Percentiles rank a stretch among this genome's conserved stretches.
phyloP scores from a whole-genome alignment of 805 yeast species.

The Yamadazyma phyllophila region DNA sequence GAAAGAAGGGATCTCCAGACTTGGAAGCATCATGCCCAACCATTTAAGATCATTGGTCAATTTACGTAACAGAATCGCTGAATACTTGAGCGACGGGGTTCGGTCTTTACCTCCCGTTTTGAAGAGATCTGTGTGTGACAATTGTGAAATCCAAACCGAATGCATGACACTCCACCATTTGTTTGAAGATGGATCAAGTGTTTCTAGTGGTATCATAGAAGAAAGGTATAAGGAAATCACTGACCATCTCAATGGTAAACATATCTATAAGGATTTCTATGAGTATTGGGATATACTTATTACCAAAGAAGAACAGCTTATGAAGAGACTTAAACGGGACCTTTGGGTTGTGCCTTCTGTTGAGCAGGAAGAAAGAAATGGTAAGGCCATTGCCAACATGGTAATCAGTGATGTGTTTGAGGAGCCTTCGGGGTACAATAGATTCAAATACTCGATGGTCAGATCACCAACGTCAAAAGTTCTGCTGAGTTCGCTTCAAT shows the following conservation, averaged over 20 bases:
- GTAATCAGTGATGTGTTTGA: slow-evolving; percentile 24
- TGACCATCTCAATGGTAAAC: slow-evolving; percentile 41
- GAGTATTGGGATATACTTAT: slow-evolving; percentile 72
- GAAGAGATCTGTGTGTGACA: slow-evolving; percentile 54
- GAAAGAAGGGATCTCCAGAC: slow-evolving; percentile 51
- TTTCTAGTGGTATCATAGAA: slow-evolving; percentile 48
- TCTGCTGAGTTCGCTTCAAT: slow-evolving; percentile 19
- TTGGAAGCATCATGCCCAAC: slow-evolving; percentile 48
- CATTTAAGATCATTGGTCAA: slow-evolving; percentile 70
- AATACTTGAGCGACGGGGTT: slow-evolving; percentile 49
- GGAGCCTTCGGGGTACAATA: slow-evolving; percentile 14
- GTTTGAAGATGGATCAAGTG: slow-evolving; percentile 56
- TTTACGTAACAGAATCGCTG: slow-evolving; percentile 68
- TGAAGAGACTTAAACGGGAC: slow-evolving; percentile 52
- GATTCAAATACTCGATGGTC: slow-evolving; percentile 49
- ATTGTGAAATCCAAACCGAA: slow-evolving; percentile 52
- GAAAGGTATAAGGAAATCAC: slow-evolving; percentile 51
- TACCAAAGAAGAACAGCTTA: slow-evolving; percentile 67
- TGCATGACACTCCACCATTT: slow-evolving; percentile 69
- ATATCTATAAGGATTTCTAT: slow-evolving; percentile 53
- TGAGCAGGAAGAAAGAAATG: slow-evolving; percentile 60
- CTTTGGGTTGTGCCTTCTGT: slow-evolving; percentile 63
- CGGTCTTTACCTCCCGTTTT: slow-evolving; percentile 54
- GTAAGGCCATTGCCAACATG: slow-evolving; percentile 52
- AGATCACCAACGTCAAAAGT: slow-evolving; percentile 24